A percentile compares a stretch with the other conserved stretches of the same genome.
Conservation (phyloP, 2,329 filamentous ascomycete species). For the Exophiala sideris region DNA sequence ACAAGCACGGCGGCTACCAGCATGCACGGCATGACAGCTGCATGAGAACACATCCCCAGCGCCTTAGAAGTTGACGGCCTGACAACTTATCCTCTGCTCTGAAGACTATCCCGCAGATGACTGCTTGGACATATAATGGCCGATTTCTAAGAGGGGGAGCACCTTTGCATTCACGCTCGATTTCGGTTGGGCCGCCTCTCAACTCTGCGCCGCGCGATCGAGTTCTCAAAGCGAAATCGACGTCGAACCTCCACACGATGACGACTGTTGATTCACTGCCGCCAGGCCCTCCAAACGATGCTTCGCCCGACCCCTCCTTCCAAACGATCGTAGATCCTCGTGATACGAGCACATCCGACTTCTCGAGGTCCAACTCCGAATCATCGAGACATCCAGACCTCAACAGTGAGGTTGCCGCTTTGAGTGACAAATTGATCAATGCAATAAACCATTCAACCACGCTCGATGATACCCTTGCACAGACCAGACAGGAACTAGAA, state of each 20-base stretch:
- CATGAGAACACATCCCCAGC: conserved; percentile 9
- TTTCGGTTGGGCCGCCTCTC: conserved; percentile 22
- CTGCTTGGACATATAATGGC: conserved; percentile 23
- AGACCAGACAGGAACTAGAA: conserved; percentile 79
- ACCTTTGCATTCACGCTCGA: conserved; percentile 20
- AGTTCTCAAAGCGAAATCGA: conserved; percentile 45
- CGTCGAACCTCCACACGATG: conserved; percentile 40
- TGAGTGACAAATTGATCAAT: conserved; percentile 94
- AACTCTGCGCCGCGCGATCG: conserved; percentile 15
- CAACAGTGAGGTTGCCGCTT: conserved; percentile 74
- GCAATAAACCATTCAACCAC: conserved; percentile 95
- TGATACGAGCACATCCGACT: conserved; percentile 35
- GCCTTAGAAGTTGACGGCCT: not conserved
- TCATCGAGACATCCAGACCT: conserved; percentile 55
- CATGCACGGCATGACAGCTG: conserved; percentile 23
- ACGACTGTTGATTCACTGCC: conserved; percentile 31
- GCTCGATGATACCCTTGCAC: conserved; percentile 82
- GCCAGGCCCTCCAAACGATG: conserved; percentile 30
- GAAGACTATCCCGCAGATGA: conserved; percentile 11
- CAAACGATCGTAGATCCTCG: conserved; percentile 47
- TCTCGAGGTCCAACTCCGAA: conserved; percentile 36
- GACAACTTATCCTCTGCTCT: not conserved
- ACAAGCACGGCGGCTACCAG: conserved; percentile 6
- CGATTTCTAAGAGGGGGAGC: conserved; percentile 20
- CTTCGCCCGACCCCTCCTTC: conserved; percentile 38